Conservation (phyloP, 2,329 filamentous ascomycete species). For the Tolypocladium sp. region DNA sequence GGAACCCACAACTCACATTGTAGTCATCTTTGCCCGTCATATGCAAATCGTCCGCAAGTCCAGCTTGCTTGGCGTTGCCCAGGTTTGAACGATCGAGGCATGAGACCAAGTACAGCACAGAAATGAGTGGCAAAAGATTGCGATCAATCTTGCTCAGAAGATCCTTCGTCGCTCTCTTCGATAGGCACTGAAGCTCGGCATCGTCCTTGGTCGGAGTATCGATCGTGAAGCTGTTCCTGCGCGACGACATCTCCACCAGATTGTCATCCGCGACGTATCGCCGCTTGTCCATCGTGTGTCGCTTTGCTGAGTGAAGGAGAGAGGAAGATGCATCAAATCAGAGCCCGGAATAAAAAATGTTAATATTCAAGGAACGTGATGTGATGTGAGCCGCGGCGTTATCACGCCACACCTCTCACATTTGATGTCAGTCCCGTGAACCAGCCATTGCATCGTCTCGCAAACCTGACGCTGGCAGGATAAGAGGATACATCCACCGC, state of each 20-base stretch:
- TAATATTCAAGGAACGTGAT: too few relatives aligned
- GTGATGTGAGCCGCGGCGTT: too few relatives aligned
- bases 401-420: too few relatives aligned
- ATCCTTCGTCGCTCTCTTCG: slow-evolving; percentile 33
- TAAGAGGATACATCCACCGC: slow-evolving; percentile 12
- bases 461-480: too few relatives aligned
- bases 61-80: slow-evolving; percentile 52
- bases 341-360: too few relatives aligned
- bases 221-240: too few relatives aligned
- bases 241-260: not conserved
- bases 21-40: slow-evolving; percentile 24
- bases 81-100: slow-evolving; percentile 34
- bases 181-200: slow-evolving; percentile 10
- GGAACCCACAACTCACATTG: slow-evolving; percentile 12
- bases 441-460: slow-evolving; percentile 4
- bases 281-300: too few relatives aligned
- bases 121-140: slow-evolving; percentile 49
- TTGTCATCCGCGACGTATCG: slow-evolving; percentile 2
- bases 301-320: too few relatives aligned
- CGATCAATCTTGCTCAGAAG: slow-evolving; percentile 45
- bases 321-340: too few relatives aligned
- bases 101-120: slow-evolving; percentile 48
- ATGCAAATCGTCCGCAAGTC: slow-evolving; percentile 27
- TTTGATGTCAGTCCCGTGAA: slow-evolving; percentile 1
- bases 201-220: not conserved